Base-by-base conservation (phyloP, 1,284 basidiomycete species). In the Ustilago vetiveriae region DNA sequence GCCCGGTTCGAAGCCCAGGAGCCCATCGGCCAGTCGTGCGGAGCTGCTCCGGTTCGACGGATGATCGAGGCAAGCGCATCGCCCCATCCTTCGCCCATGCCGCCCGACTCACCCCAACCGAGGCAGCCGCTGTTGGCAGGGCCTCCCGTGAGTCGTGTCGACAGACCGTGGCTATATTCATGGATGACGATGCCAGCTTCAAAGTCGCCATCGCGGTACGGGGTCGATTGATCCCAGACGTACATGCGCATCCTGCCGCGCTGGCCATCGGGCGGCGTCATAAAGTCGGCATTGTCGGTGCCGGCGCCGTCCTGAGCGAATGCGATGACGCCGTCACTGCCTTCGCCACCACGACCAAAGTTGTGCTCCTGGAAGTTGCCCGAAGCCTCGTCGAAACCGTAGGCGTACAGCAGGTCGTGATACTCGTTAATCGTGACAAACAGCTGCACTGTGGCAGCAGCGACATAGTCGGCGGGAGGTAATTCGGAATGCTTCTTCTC, bases 361-460 rank as follows among this genome's bases (percentile, higher is more conserved):
- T 98, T 97, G 86, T 92, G 86, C 81, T 94, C 91, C 84, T 98
- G 94, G 89, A 98, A 98, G 87, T 98, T 98, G 33, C 94, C 93
- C 3, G 92, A 86, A 8, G 87, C 86, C 83, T 97, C 94, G 79
- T 91, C 90, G 82, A 97, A 96, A 24, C 94, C 94, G 68, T 93
- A 76, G 21, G 68, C 63, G 44, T 74, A 70, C 21, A 76, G 63
- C 27, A 77, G 29, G 39, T 77, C 73, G 60, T 75, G 74, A 47
- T 74, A 76, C 53, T 65, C 63, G 64, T 75, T 76, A 62, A 74
- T 64, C 21, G 67, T 68, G 24, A 76, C 75, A 50, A 76, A 77
- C 21, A 77, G 62, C 59, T 77, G 70, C 19, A 67, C 66, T 16
- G 65, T 59, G 30, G 66, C 62, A 41, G 67, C 69, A 21, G 55